Evolutionary conservation across 768 basidiomycete species (phyloP).

Genomic region (Phylloporus sp.): DNA sequence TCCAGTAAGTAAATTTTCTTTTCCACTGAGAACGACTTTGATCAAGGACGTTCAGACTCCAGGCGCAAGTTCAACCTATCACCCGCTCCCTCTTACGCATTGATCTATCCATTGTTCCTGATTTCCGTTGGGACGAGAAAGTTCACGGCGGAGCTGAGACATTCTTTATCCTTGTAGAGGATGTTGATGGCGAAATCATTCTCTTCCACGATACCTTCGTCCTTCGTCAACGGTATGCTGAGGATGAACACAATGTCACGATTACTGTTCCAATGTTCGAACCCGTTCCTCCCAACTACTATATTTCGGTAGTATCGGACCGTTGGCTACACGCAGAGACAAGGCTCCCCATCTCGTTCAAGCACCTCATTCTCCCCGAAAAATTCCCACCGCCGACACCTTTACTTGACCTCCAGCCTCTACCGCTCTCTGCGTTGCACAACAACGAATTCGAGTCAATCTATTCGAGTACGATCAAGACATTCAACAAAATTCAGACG

Average conservation of each 20-base stretch:
- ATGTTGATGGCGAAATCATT: conserved; percentile 95
- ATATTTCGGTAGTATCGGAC: conserved; percentile 91
- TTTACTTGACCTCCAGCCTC: conserved; percentile 86
- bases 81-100: conserved; percentile 90
- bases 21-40: background rate
- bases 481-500: conserved; percentile 98
- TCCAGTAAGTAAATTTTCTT: conserved; percentile 54
- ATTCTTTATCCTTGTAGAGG: conserved; percentile 93
- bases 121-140: conserved; percentile 97
- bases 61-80: conserved; percentile 96
- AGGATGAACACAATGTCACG: conserved; percentile 91
- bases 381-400: conserved; percentile 93
- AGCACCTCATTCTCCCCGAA: conserved; percentile 94
- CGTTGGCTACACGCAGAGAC: conserved; percentile 96
- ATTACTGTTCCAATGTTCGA: conserved; percentile 96
- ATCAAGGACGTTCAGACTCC: conserved; percentile 47
- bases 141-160: conserved; percentile 85
- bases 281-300: conserved; percentile 97
- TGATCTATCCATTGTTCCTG: conserved; percentile 92
- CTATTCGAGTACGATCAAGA: conserved; percentile 74
- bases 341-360: conserved; percentile 92
- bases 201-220: conserved; percentile 94
- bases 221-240: conserved; percentile 86
- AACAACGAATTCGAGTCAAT: conserved; percentile 90
- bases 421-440: conserved; percentile 88